Evolutionary conservation across 306 rosid genomes (phyloP), one percentile per base, ranked within the genome.

Genomic region (Elaeagnus macrophylla): DNA sequence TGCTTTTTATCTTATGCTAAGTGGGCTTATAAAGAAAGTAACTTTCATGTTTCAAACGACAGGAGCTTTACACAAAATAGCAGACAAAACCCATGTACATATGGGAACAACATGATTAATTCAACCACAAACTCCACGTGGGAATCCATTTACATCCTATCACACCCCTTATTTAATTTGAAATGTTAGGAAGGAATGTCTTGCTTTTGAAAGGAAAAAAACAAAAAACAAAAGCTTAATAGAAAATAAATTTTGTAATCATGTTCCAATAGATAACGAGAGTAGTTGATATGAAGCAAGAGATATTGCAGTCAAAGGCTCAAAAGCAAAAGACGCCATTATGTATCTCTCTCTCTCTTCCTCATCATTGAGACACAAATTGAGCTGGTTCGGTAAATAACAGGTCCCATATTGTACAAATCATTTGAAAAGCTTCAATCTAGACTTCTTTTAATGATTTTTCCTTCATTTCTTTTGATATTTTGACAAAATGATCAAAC

Each of bases 161-260:
- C 64, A 44, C 60, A 59, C 66, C 18, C 60, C 62, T 56, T 62
- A 54, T 72, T 55, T 65, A 51, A 67, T 75, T 71, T 61, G 58
- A 65, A 72, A 68, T 56, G 49, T 50, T 64, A 14, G 56, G 58
- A 63, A 65, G 78, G 84, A 80, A 77, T 80, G 79, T 78, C 73
- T 72, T 60, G 42, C 72, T 82, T 72, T 75, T 77, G 44, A 72
- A 66, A 71, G 32, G 32, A 5, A 25, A 25, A 25, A 25, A 25
- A 25, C 4, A 25, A 25, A 25, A 25, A 25, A 25, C 2, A 25
- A 80, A 80, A 75, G 71, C 67, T 75, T 55, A 25, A 48, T 67
- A 7, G 53, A 65, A 70, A 79, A 67, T 60, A 51, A 47, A 49
- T 68, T 19, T 51, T 19, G 75, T 67, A 75, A 79, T 80, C 70